Evolutionary conservation across 305 asterid genomes (phyloP), one percentile per base, ranked within the genome.

Genomic region (Fraxinus greggii): DNA sequence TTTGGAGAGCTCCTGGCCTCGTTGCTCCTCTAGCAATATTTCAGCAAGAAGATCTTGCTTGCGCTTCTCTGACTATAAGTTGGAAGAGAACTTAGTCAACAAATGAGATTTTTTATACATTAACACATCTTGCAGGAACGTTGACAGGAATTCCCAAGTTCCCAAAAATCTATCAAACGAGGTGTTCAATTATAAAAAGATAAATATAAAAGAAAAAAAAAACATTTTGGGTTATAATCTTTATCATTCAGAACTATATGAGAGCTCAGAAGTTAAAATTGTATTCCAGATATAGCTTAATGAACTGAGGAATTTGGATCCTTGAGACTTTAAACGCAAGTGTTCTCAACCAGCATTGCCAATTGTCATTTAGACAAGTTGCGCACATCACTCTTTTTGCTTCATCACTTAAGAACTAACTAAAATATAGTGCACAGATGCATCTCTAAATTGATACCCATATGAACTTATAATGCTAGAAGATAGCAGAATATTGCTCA

Each of bases 11-110:
- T 85, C 93, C 81, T 65, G 88, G 45, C 87, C 93, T 70, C 81
- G 86, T 86, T 91, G 91, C 82, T 92, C 95, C 86, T 90, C 94
- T 79, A 87, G 83, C 86, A 85, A 80, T 88, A 89, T 90, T 83
- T 88, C 92, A 78, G 84, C 80, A 15, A 90, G 89, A 83, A 89
- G 87, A 84, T 90, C 89, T 76, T 88, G 89, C 83, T 88, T 90
- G 81, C 84, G 85, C 88, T 87, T 90, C 78, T 91, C 94, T 83
- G 89, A 85, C 95, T 92, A 75, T 74, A 84, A 80, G 72, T 78
- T 81, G 61, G 75, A 19, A 69, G 35, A 75, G 72, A 75, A 8
- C n/a, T 36, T 12, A 36, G 10, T 72, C 35, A 70, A 26, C 84
- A 42, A 79, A 42, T 24, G 40, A 76, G 67, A 19, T 23, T 75